A percentile compares a stretch with the other conserved stretches of the same genome.
These are phyloP conservation scores for Apiotrichum siamense DNA, from an alignment of 1,284 basidiomycete species.

Conservation along the genomic window DNA sequence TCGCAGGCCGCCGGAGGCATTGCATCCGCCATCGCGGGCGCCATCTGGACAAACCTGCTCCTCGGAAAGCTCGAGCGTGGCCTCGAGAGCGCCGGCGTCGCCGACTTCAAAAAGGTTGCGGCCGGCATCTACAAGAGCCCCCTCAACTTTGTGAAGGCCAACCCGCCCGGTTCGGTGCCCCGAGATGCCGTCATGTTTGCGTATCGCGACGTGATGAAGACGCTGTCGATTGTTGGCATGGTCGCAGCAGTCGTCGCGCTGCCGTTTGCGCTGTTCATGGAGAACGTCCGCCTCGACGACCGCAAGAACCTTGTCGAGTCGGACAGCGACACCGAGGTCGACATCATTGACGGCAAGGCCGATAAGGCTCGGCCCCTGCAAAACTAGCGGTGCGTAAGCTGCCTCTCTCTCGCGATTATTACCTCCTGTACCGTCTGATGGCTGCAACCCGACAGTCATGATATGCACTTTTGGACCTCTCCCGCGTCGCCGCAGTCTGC, in stretches of 20 bases:
- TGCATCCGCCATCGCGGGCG: constrained; percentile 43
- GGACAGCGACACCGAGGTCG: constrained; percentile 1
- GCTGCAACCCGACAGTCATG: too few species aligned
- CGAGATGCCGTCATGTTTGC: constrained; percentile 37
- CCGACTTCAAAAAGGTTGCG: constrained; percentile 26
- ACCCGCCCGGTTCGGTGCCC: constrained; percentile 39
- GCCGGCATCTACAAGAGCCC: constrained; percentile 37
- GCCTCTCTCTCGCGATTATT: too few species aligned
- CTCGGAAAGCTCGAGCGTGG: constrained; percentile 19
- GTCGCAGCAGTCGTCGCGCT: constrained; percentile 27
- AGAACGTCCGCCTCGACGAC: constrained; percentile 33
- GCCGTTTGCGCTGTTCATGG: constrained; percentile 23
- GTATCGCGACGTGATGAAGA: constrained; percentile 36
- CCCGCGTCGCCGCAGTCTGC: too few species aligned
- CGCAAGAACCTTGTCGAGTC: constrained; percentile 26
- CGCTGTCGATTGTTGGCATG: constrained; percentile 38
- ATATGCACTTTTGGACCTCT: too few species aligned
- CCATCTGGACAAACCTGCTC: constrained; percentile 38
- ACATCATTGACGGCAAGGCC: too few species aligned
- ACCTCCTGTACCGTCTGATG: too few species aligned
- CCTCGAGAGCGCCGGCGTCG: constrained; percentile 16
- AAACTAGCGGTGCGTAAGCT: too few species aligned
- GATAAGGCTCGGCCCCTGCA: too few species aligned
- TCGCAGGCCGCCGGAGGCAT: constrained; percentile 30
- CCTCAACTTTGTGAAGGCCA: constrained; percentile 30